A percentile compares a stretch with the other conserved stretches of the same genome.
phyloP scores from a whole-genome alignment of 768 basidiomycete species.

The Macrolepiota fuliginosa region DNA sequence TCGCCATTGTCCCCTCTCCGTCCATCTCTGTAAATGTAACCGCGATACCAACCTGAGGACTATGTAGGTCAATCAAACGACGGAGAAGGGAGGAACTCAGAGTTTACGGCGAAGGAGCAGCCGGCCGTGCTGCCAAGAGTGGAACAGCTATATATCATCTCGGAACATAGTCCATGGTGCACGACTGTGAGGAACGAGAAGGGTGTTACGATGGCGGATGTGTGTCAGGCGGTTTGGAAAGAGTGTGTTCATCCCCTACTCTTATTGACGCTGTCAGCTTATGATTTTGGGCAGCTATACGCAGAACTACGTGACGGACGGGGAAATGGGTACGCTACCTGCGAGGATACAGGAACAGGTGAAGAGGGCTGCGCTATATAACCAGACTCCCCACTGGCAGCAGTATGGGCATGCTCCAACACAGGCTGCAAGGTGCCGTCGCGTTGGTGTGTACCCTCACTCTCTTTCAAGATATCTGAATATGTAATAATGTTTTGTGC shows the following conservation, averaged over 20 bases:
- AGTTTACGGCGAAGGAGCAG: constrained; percentile 37
- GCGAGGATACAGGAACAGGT: constrained; percentile 70
- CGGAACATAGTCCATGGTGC: constrained; percentile 67
- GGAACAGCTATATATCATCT: constrained; percentile 40
- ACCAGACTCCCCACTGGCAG: constrained; percentile 28
- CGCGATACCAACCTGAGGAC: background rate
- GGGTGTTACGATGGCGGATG: constrained; percentile 69
- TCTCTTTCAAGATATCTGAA: background rate
- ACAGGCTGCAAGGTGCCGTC: constrained; percentile 41
- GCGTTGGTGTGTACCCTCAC: constrained; percentile 52
- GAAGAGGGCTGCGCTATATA: constrained; percentile 52
- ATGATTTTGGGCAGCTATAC: constrained; percentile 51
- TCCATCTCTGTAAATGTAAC: background rate
- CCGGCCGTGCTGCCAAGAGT: constrained; percentile 19
- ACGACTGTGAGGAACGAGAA: constrained; percentile 67
- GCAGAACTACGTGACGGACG: constrained; percentile 62
- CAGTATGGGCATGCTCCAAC: constrained; percentile 51
- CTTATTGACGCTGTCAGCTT: background rate
- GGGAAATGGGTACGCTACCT: constrained; percentile 59
- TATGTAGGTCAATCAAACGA: constrained; percentile 55
- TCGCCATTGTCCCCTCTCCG: background rate
- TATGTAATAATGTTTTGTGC: background rate
- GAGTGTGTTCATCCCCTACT: constrained; percentile 51
- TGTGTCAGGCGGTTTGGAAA: constrained; percentile 69
- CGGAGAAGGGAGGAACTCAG: constrained; percentile 53